Percentiles rank a stretch among this genome's conserved stretches.
phyloP scores from a whole-genome alignment of 805 yeast genomes.

The Pichia cephalocereana region DNA sequence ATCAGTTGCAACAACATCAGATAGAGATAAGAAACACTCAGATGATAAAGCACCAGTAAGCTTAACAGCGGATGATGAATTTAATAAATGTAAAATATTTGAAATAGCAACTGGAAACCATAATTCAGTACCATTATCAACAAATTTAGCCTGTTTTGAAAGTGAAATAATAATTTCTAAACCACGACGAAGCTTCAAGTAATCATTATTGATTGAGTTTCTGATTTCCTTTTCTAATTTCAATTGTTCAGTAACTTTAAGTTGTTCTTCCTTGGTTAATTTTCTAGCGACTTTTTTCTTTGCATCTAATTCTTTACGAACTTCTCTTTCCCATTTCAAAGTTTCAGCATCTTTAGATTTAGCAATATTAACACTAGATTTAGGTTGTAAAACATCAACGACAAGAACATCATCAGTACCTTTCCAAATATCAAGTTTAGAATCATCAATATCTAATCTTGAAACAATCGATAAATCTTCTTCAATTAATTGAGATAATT shows the following conservation, averaged over 20 bases:
- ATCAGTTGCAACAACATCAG: constrained; percentile 36
- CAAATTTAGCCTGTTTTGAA: constrained; percentile 36
- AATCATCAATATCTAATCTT: constrained; percentile 33
- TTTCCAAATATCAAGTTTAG: constrained; percentile 55
- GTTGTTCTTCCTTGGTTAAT: constrained; percentile 69
- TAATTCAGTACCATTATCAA: constrained; percentile 51
- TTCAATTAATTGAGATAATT: constrained; percentile 34
- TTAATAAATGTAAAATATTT: constrained; percentile 36
- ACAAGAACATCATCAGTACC: constrained; percentile 65
- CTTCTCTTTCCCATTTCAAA: constrained; percentile 78
- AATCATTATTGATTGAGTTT: constrained; percentile 29
- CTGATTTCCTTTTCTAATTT: constrained; percentile 54
- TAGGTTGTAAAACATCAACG: constrained; percentile 46
- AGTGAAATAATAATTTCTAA: constrained; percentile 46
- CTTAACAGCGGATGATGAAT: constrained; percentile 22
- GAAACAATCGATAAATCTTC: constrained; percentile 31
- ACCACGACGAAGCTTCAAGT: constrained; percentile 36
- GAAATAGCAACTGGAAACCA: constrained; percentile 71
- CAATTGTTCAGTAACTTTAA: constrained; percentile 51
- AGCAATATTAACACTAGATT: constrained; percentile 36
- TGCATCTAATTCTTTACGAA: constrained; percentile 64
- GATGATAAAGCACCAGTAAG: constrained; percentile 33
- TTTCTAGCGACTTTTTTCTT: constrained; percentile 39
- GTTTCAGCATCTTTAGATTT: constrained; percentile 81
- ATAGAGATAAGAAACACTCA: constrained; percentile 43